Evolutionary conservation across 371 early-diverging fungal species (phyloP), one percentile per base, ranked within the genome.

Genomic region (Mucor lusitanicus): DNA sequence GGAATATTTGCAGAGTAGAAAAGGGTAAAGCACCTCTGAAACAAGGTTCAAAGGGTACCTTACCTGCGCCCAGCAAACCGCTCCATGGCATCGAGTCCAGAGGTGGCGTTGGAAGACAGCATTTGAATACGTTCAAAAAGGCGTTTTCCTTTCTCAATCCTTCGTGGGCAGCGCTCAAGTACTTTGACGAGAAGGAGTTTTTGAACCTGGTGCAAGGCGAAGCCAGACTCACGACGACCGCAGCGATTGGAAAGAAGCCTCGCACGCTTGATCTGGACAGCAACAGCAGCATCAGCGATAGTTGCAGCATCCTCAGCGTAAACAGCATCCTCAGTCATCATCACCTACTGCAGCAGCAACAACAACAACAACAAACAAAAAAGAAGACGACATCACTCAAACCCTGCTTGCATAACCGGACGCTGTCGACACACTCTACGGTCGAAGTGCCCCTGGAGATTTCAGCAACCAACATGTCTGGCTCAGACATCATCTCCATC

Each of bases 1-100:
- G 80, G 32, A 81, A 81, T 55, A 79, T 81, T 19, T 75, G 77
- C 37, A 67, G 81, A 48, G n/a, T 79, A 6, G 79, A 79, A 63
- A 81, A 79, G 27, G 75, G 75, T 3, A 81, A 81, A 44, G 28
- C 30, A 23, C 75, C 81, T 15, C 35, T 81, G 12, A 57, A 46
- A 5, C 79, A 77, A 68, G 77, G 81, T 21, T 69, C 61, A 11
- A 75, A 74, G 59, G 79, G 81, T 1, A 78, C 77, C 15, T 32
- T 70, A n/a, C 61, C 77, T 9, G 70, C 78, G 8, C 75, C 75
- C 21, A 13, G 15, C 6, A 64, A 69, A 37, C 77, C 79, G n/a
- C 46, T 75, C 1, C 76, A 74, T 56, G 79, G 79, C 11, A 67
- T 71, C 19, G 46, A 65, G 21, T 48, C 67, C 1, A 61, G 66